Percentiles rank a stretch among this genome's conserved stretches.
These are phyloP conservation scores for Trypanosomatidae sp. DNA, from an alignment of 208 protist species.

Conservation along the genomic window DNA sequence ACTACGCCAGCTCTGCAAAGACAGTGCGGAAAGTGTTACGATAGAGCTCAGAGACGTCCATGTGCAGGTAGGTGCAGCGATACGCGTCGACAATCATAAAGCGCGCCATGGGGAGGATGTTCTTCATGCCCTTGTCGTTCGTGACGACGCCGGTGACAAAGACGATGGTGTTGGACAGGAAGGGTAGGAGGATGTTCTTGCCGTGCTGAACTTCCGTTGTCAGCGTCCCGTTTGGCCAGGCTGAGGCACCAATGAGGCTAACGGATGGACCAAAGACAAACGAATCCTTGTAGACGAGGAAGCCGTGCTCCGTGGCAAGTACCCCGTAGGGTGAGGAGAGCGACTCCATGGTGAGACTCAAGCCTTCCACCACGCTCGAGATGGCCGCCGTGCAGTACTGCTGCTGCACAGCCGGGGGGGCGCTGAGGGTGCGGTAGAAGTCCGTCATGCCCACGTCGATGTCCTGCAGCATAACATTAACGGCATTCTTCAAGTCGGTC, in stretches of 20 bases:
- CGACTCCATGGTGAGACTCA: constrained; percentile 29
- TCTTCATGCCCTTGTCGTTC: not conserved
- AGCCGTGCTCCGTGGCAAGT: constrained; percentile 8
- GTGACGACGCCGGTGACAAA: constrained; percentile 21
- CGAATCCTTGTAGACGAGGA: constrained; percentile 24
- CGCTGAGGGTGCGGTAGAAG: constrained; percentile 21
- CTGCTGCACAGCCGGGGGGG: constrained; percentile 14
- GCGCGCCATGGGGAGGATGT: constrained; percentile 22
- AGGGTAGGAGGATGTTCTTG: constrained; percentile 19
- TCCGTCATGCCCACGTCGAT: constrained; percentile 17
- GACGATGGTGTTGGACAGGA: constrained; percentile 16
- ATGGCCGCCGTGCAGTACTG: constrained; percentile 23
- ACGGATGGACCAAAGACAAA: constrained; percentile 23
- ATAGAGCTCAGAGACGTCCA: constrained; percentile 5
- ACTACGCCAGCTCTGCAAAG: constrained; percentile 6
- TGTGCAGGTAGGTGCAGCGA: constrained; percentile 21
- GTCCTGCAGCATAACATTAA: constrained; percentile 1
- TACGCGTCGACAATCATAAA: constrained; percentile 22
- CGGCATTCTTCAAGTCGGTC: constrained; percentile 7
- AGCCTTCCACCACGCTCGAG: constrained; percentile 6
- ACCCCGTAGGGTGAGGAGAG: constrained; percentile 15
- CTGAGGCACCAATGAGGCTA: constrained; percentile 24
- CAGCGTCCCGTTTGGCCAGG: constrained; percentile 10
- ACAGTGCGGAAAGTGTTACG: not conserved
- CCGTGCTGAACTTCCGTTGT: constrained; percentile 16